These are phyloP conservation scores for Nicotiana otophora DNA, from an alignment of 257 asterid species.

Conservation along the genomic window DNA sequence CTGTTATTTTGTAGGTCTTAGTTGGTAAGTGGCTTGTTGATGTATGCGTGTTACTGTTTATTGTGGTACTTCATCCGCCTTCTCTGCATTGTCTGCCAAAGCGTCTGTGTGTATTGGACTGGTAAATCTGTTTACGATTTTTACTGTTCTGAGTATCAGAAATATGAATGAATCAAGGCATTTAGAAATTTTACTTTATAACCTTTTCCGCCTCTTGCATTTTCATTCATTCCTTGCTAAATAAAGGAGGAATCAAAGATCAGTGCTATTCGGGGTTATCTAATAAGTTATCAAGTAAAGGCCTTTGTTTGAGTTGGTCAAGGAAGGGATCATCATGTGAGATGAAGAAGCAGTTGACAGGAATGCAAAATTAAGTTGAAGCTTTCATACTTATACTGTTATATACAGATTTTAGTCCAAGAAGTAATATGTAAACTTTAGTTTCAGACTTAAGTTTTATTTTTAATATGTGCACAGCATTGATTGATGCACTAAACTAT, in stretches of 20 bases:
- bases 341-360: not conserved
- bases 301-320: not conserved
- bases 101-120: not conserved
- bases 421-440: not conserved
- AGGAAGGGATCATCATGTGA: not conserved
- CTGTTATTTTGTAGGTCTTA: not conserved
- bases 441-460: not conserved
- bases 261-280: not conserved
- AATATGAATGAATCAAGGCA: not conserved
- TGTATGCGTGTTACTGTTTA: not conserved
- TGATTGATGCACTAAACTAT: not conserved
- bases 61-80: not conserved
- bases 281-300: not conserved
- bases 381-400: not conserved
- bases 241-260: not conserved
- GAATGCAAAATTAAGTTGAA: not conserved
- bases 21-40: not conserved
- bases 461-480: not conserved
- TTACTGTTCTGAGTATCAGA: not conserved
- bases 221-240: not conserved
- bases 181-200: not conserved
- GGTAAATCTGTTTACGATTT: not conserved
- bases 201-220: too few relatives aligned
- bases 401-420: not conserved
- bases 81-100: not conserved